Conservation (phyloP, 352 stramenopile species). For the Phytophthora sp. region DNA sequence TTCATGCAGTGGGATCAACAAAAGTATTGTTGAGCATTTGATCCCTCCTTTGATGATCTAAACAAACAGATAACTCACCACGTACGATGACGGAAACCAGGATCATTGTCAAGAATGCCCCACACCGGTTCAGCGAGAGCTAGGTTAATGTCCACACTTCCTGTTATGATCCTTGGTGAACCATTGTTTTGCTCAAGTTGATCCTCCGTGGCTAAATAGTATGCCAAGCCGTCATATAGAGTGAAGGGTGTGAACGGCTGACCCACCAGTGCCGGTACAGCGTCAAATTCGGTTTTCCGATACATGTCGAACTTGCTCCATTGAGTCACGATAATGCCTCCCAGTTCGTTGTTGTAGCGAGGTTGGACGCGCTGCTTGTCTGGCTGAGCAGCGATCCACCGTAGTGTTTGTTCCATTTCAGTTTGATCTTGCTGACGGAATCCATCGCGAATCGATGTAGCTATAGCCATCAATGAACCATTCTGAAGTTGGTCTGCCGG, state of each 20-base stretch:
- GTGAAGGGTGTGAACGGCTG: constrained; percentile 27
- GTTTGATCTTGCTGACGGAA: background rate
- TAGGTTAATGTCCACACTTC: constrained; percentile 11
- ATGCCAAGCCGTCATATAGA: constrained; percentile 26
- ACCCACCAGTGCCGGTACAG: constrained; percentile 11
- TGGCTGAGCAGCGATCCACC: constrained; percentile 27
- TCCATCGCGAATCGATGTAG: constrained; percentile 7
- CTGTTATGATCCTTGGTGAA: background rate
- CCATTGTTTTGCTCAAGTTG: constrained; percentile 5
- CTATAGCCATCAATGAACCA: background rate
- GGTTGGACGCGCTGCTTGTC: constrained; percentile 21
- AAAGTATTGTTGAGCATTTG: no score
- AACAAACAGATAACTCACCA: no score
- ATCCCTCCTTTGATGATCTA: no score
- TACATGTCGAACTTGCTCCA: constrained; percentile 39
- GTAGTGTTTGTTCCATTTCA: constrained; percentile 15
- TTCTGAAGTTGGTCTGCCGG: constrained; percentile 8
- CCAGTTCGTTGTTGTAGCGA: constrained; percentile 11
- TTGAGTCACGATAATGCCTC: constrained; percentile 18
- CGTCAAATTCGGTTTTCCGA: constrained; percentile 11
- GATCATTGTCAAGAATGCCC: constrained; percentile 7
- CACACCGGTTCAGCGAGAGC: constrained; percentile 17
- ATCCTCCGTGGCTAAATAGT: constrained; percentile 30
- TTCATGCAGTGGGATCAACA: no score
- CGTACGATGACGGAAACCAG: background rate